Evolutionary conservation across 2,329 filamentous ascomycete species (phyloP).

Genomic region (Byssothecium circinans): DNA sequence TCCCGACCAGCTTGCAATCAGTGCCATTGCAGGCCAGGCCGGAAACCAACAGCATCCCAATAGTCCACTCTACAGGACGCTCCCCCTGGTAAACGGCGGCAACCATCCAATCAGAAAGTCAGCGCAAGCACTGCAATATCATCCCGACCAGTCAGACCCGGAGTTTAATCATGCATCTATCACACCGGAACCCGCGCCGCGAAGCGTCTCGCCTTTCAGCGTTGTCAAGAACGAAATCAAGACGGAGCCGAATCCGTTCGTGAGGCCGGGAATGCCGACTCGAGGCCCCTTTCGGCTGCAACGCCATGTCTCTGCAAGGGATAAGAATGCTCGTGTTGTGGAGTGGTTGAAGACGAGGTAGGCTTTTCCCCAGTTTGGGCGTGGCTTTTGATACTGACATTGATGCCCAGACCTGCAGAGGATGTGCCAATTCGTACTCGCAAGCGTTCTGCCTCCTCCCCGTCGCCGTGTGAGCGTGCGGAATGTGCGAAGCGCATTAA

Average conservation of each 20-base stretch:
- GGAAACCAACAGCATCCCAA: no score
- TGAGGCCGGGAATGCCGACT: background rate
- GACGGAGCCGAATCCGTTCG: background rate
- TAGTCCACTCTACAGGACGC: no score
- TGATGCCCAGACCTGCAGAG: background rate
- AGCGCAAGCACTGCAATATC: no score
- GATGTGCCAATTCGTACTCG: background rate
- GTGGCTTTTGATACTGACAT: background rate
- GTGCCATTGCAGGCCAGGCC: no score
- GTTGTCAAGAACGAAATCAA: background rate
- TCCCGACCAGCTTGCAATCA: background rate
- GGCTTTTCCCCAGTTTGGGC: no score
- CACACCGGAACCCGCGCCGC: background rate
- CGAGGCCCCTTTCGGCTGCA: background rate
- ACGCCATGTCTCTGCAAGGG: background rate
- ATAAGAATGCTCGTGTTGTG: background rate
- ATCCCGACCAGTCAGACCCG: no score
- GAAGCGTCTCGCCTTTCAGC: background rate
- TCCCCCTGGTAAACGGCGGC: no score
- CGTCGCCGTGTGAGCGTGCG: background rate
- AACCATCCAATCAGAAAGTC: no score
- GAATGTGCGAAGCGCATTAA: background rate
- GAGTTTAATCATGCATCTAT: no score
- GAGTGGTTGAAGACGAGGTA: background rate
- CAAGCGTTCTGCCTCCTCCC: background rate